These are phyloP conservation scores for Pseudotsuga menziesii DNA, from an alignment of 75 land plant species.

Conservation along the genomic window DNA sequence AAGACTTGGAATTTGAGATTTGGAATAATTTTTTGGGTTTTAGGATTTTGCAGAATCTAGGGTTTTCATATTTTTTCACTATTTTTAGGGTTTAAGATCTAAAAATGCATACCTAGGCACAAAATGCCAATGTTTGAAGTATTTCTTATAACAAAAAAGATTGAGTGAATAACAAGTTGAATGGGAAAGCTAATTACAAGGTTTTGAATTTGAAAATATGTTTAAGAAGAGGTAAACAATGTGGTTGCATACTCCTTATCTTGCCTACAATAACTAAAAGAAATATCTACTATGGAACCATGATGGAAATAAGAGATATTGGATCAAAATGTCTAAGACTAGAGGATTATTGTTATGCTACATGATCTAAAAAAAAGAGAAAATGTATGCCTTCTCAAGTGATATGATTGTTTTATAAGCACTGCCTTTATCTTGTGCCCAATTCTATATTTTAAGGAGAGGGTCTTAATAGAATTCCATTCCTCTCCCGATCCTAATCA, in stretches of 20 bases:
- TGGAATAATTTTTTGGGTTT: too few relatives aligned
- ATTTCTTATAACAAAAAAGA: constrained; percentile 1
- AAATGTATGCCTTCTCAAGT: background rate
- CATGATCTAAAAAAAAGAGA: background rate
- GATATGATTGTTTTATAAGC: background rate
- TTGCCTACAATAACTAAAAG: background rate
- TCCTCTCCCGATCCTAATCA: background rate
- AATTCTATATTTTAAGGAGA: background rate
- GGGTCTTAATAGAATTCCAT: background rate
- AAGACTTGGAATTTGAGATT: too few relatives aligned
- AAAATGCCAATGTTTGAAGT: constrained; percentile 9
- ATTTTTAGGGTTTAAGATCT: too few relatives aligned
- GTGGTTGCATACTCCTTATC: background rate
- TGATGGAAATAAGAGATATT: too few relatives aligned
- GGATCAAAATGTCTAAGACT: background rate
- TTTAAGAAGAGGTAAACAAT: background rate
- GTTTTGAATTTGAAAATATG: background rate
- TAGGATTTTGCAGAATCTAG: too few relatives aligned
- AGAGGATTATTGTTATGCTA: background rate
- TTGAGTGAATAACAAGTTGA: constrained; percentile 13
- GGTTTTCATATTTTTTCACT: too few relatives aligned
- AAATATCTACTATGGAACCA: background rate
- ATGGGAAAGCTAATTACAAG: constrained; percentile 6
- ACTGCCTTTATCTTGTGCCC: background rate
- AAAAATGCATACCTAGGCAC: too few relatives aligned